Base-by-base conservation (phyloP, 2,329 filamentous ascomycete species). In the Aspergillus texensis region DNA sequence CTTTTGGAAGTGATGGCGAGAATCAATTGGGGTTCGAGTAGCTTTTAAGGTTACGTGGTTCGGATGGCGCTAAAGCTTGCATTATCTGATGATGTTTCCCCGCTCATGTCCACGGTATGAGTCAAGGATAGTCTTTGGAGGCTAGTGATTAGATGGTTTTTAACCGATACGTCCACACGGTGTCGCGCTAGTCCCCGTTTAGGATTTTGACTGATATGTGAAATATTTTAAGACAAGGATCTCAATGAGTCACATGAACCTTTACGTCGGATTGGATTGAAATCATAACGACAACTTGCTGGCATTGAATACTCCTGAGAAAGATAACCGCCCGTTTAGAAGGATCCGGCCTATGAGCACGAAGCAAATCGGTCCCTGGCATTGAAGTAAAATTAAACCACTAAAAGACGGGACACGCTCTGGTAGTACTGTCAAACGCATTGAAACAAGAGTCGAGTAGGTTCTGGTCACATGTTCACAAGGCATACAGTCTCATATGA, bases 251-350 rank as follows among this genome's bases (percentile, higher is more conserved):
- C 14, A 39, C 14, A 19, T 19, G 14, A n/a, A 19, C 1, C 16
- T 5, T 1, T 41, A 10, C 8, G 1, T 14, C 3, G 6, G 39
- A 10, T n/a, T 9, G 6, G 3, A 34, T 34, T 12, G 3, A 39
- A 16, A 14, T 39, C 6, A 16, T 39, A 8, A 19, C 12, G 16
- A 39, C 34, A 6, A 3, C 14, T 39, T 39, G 14, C 5, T 39
- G 34, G 34, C 12, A 39, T 16, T 39, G 12, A 6, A 12, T 36
- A 5, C 0, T 14, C 12, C 34, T 6, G 5, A 14, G 12, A 36
- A 1, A 5, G 12, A 36, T 3, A 6, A 12, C 12, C 2, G 1
- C 0, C 14, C 2, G 14, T 39, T 16, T 6, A 8, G 5, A 2
- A 39, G 0, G 34, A 39, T 39, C 12, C 5, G 2, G 5, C 14